Evolutionary conservation across 2,329 filamentous ascomycete genomes (phyloP).

Genomic region (Esteya vermicola): DNA sequence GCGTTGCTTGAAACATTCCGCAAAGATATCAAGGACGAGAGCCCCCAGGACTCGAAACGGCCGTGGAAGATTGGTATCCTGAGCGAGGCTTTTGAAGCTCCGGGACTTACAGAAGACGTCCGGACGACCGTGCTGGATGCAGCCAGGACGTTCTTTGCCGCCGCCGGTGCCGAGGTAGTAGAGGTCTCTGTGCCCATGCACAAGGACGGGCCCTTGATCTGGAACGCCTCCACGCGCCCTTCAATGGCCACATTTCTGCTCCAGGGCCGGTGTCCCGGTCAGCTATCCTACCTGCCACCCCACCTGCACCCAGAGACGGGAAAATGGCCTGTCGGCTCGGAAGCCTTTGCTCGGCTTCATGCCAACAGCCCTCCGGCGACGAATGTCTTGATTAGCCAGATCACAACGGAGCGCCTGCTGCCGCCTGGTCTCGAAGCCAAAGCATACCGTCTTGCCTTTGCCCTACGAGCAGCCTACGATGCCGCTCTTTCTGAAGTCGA

Average conservation of each 20-base stretch:
- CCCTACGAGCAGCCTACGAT: constrained; percentile 35
- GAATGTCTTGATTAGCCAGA: constrained; percentile 26
- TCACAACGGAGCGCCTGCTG: constrained; percentile 11
- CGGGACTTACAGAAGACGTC: constrained; percentile 23
- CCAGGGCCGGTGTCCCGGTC: constrained; percentile 15
- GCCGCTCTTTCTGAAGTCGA: constrained; percentile 17
- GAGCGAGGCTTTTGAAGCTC: constrained; percentile 25
- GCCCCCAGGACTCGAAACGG: constrained; percentile 16
- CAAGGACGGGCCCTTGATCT: constrained; percentile 28
- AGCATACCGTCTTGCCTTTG: constrained; percentile 28
- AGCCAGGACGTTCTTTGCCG: constrained; percentile 17
- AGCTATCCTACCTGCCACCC: constrained; percentile 18
- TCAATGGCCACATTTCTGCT: constrained; percentile 18
- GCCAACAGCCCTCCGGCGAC: constrained; percentile 28
- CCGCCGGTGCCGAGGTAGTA: constrained; percentile 26
- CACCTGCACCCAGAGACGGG: constrained; percentile 13
- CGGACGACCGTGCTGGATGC: constrained; percentile 21
- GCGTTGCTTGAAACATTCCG: constrained; percentile 12
- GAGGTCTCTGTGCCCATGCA: constrained; percentile 34
- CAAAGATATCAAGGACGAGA: constrained; percentile 5
- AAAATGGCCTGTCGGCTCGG: constrained; percentile 20
- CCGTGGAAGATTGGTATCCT: constrained; percentile 29
- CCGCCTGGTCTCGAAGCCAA: constrained; percentile 23
- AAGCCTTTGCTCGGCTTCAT: constrained; percentile 26
- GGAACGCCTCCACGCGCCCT: constrained; percentile 25